Base-by-base conservation (phyloP, 108 stramenopile species). In the Thalassiosira profunda region DNA sequence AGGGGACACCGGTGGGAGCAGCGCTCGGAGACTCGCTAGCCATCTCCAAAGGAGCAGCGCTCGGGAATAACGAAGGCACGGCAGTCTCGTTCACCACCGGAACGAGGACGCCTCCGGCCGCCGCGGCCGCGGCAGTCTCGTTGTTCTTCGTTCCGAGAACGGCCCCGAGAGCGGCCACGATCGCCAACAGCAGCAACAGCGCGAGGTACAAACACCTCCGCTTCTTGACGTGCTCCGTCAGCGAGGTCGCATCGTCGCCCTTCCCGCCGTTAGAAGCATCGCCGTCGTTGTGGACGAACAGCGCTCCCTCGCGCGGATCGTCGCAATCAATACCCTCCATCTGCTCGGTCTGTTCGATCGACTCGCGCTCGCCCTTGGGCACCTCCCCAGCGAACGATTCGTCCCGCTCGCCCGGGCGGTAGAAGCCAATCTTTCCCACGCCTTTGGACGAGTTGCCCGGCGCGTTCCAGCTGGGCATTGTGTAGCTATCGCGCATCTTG, bases 401-500 rank as follows among this genome's bases (percentile, higher is more conserved):
- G 5, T 36, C 43, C 14, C 5, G 26, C 31, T 18, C 24, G 7
- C 1, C 64, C 15, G 9, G n/a, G 10, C 51, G 60, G 23, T 12
- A 1, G 40, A 76, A 37, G 1, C 44, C 40, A 58, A 74, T 53
- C 56, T 48, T 66, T 4, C 64, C 73, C 21, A 74, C 73, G 1
- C 26, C 58, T 2, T 36, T 43, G 2, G 28, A 33, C 0, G 30
- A 2, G 7, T 25, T 31, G 17, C 30, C 7, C 2, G 8, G 11
- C 33, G 9, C 26, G 0, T 12, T 14, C 8, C 33, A 35, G 18
- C 33, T 26, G 17, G 43, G 9, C n/a, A 59, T 10, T 11, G 11
- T 34, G 34, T 64, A 64, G 48, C 35, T 45, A 35, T 64, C 63
- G 14, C 4, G 20, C 5, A 64, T 18, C 18, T 64, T 33, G 3